phyloP scores from a whole-genome alignment of 148 eudicot genomes.

The Rhododendron vialii region DNA sequence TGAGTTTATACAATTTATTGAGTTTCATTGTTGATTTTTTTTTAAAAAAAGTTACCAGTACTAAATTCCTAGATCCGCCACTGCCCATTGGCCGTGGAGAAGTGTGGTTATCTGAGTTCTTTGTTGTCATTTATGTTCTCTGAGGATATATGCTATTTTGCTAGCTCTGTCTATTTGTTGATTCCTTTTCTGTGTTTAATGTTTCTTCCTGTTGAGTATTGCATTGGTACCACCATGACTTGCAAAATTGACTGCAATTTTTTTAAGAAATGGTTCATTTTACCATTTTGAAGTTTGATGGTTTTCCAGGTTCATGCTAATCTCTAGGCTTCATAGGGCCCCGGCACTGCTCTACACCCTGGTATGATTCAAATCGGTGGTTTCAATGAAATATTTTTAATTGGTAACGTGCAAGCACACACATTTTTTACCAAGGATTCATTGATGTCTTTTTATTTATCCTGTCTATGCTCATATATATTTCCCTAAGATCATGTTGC shows the following conservation, averaged over 20 bases:
- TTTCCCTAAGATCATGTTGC: background rate
- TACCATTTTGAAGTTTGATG: conserved; percentile 3
- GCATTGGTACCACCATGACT: background rate
- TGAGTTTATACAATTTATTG: background rate
- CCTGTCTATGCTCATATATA: background rate
- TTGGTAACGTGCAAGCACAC: background rate
- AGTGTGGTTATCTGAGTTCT: background rate
- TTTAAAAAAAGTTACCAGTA: background rate
- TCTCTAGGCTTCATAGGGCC: conserved; percentile 62
- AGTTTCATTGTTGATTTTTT: background rate
- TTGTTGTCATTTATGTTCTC: background rate
- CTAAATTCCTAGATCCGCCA: background rate
- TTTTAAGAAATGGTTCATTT: background rate
- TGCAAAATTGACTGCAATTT: background rate
- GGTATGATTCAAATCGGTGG: conserved; percentile 40
- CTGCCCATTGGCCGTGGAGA: background rate
- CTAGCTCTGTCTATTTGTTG: background rate
- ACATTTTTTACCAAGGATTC: background rate
- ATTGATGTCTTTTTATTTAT: background rate
- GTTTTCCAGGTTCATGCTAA: conserved; percentile 68
- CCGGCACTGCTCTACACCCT: conserved; percentile 82
- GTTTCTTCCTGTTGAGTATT: background rate
- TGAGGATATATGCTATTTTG: background rate
- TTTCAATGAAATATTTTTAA: background rate
- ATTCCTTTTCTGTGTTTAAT: background rate